Base-by-base conservation (phyloP, 768 basidiomycete genomes). In the Paxillus involutus region DNA sequence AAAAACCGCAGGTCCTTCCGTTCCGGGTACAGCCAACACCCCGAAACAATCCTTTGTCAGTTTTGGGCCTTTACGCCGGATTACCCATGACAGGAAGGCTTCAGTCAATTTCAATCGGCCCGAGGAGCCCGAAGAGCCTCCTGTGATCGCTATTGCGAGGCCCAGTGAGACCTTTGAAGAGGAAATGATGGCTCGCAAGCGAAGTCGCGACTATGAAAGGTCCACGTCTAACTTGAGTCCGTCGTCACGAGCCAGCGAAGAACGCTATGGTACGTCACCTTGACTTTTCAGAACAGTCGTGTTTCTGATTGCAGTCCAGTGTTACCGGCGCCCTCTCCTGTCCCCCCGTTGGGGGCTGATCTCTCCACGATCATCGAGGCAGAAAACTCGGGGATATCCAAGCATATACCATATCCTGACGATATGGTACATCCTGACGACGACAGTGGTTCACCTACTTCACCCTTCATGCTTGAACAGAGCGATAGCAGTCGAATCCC, bases 361-460 rank as follows among this genome's bases (percentile, higher is more conserved):
- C 73, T 91, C 36, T 89, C 88, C 8, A 89, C 85, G 11, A 91
- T 91, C 53, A 75, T 89, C 10, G 88, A 91, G 67, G 83, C 85
- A 3, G 88, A 91, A 59, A 85, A 79, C 21, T 91, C 89, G 29
- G 84, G 84, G 10, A 76, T 86, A 19, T 80, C 80, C 1, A 84
- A 77, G 59, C 73, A 81, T 56, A 59, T 81, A 33, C 80, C 79
- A 0, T 66, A 16, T 51, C 46, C 68, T 11, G 61, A 49, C 13
- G 63, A 70, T 6, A 39, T 14, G 1, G 47, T 44, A 2, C 49
- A 52, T 17, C 51, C 7, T 37, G 65, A 65, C 33, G 53, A 8
- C 9, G 59, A 59, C 24, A 56, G 61, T 30, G 54, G 45, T 24
- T 49, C 58, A 1, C 63, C 58, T 17, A 45, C 48, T 3, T 68